Conservation (phyloP, 73 alveolate genomes). For the Urostyla sp. region DNA sequence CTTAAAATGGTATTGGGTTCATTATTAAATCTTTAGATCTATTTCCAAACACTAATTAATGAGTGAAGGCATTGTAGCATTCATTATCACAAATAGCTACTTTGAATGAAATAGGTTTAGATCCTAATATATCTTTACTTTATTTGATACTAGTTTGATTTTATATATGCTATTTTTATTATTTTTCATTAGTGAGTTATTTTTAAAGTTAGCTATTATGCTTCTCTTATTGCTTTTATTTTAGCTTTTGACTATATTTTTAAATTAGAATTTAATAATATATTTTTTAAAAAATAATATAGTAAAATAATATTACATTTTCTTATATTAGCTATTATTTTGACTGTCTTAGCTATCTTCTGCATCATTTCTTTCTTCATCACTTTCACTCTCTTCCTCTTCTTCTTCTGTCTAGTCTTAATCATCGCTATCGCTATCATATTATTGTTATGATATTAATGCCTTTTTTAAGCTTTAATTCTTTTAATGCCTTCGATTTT, state of each 20-base stretch:
- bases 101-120: slow-evolving; percentile 43
- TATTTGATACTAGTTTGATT: not conserved
- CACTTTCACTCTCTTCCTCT: slow-evolving; percentile 21
- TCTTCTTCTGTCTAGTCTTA: not conserved
- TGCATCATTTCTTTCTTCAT: slow-evolving; percentile 35
- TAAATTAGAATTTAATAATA: not conserved
- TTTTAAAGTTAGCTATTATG: slow-evolving; percentile 8
- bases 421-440: slow-evolving; percentile 1
- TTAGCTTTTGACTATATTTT: not conserved
- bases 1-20: slow-evolving; percentile 52
- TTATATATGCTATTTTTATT: not conserved
- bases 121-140: not conserved
- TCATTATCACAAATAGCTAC: slow-evolving; percentile 55
- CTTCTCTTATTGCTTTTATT: slow-evolving; percentile 10
- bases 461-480: too few species aligned
- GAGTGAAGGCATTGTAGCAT: slow-evolving; percentile 40
- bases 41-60: slow-evolving; percentile 23
- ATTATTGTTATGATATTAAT: not conserved
- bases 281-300: too few species aligned
- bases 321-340: not conserved
- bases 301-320: too few species aligned
- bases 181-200: not conserved
- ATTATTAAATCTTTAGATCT: slow-evolving; percentile 25
- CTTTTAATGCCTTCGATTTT: not conserved
- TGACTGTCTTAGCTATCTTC: slow-evolving; percentile 32